Base-by-base conservation (phyloP, 306 rosid genomes). In the Vigna hirtella region DNA sequence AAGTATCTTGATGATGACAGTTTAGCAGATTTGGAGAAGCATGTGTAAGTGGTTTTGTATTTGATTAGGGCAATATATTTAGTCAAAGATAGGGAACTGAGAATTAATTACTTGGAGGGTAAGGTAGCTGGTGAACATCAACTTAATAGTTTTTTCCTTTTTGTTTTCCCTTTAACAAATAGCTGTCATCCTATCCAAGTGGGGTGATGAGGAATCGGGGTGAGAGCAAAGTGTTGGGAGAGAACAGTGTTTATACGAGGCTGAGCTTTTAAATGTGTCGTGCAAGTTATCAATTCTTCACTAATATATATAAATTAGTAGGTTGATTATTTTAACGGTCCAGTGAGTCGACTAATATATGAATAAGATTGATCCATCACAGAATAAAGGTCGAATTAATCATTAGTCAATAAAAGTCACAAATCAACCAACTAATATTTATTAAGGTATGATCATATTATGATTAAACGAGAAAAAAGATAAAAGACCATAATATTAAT, bases 61-160 rank as follows among this genome's bases (percentile, higher is more conserved):
- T 22, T 67, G 40, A 45, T 45, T 24, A 22, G 38, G 38, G 22
- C 20, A 36, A 24, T 12, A 13, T 34, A 30, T 30, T 68, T 1
- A 43, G 56, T 68, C 73, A 68, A 68, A 13, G 57, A 45, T 11
- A 13, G 73, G 56, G 73, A 22, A 38, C 73, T 66, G 55, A 43
- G 36, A 45, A 22, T 45, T 45, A 14, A 67, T 22, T 67, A 13
- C 38, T 67, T 67, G 56, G 55, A 7, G 38, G 38, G 38, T 22
- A 67, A 67, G 53, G 72, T 42, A 22, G 36, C 50, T 43, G 14
- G 55, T 43, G 38, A 67, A 22, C 6, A 18, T 67, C 72, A 67
- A 43, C 72, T 67, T 66, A 66, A 10, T 18, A 20, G 52, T 43
- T 5, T 40, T 17, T 4, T 48, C 10, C 7, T 5, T 8, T 66